phyloP scores from a whole-genome alignment of 768 basidiomycete genomes.

The Chalciporus pseudorubinellus region DNA sequence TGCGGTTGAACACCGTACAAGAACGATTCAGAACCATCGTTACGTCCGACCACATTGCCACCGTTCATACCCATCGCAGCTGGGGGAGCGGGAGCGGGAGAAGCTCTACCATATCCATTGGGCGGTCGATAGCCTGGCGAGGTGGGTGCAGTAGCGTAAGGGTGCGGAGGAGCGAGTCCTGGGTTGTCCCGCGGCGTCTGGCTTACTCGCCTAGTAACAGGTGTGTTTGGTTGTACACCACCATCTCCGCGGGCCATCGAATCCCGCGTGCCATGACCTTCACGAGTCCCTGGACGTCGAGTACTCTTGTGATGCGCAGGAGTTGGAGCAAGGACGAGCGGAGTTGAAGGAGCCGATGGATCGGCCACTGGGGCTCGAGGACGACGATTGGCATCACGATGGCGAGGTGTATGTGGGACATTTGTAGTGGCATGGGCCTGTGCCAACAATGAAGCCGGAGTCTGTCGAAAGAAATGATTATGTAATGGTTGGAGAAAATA shows the following conservation, averaged over 20 bases:
- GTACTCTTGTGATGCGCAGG: conserved; percentile 63
- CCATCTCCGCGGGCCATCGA: conserved; percentile 42
- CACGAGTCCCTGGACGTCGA: conserved; percentile 45
- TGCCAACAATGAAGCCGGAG: conserved; percentile 42
- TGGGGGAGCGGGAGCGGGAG: conserved; percentile 40
- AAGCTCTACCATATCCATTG: conserved; percentile 55
- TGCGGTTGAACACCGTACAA: conserved; percentile 54
- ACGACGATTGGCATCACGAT: conserved; percentile 55
- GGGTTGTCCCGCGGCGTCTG: conserved; percentile 53
- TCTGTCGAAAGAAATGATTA: conserved; percentile 29
- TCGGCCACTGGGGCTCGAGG: conserved; percentile 53
- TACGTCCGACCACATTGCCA: conserved; percentile 38
- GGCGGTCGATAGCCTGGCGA: conserved; percentile 53
- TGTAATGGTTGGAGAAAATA: not conserved
- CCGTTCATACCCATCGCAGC: conserved; percentile 38
- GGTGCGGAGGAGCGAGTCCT: conserved; percentile 58
- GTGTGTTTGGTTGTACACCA: conserved; percentile 66
- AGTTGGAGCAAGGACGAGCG: conserved; percentile 62
- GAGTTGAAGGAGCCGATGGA: conserved; percentile 50
- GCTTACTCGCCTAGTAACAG: conserved; percentile 65
- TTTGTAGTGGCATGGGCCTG: conserved; percentile 57
- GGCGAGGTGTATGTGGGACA: conserved; percentile 49
- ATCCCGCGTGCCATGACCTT: conserved; percentile 50
- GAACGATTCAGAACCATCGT: conserved; percentile 66
- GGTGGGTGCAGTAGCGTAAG: conserved; percentile 67